Evolutionary conservation across 2,329 filamentous ascomycete species (phyloP).

Genomic region (Aspergillus intermedius): DNA sequence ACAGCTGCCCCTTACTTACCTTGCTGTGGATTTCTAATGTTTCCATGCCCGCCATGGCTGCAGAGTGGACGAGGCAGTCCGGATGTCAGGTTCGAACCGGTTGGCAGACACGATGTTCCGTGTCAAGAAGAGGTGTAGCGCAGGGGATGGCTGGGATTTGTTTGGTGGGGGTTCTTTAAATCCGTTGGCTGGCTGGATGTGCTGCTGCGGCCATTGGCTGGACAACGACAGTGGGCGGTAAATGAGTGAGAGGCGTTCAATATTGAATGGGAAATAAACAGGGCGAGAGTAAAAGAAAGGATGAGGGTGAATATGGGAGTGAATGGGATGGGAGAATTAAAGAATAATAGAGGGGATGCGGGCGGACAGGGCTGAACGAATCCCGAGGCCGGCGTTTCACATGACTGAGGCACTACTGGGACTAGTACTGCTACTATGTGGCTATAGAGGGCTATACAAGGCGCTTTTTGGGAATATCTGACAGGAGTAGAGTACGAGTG

Average conservation of each 20-base stretch:
- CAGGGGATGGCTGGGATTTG: no score
- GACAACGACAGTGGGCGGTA: no score
- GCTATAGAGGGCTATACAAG: no score
- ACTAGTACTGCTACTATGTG: no score
- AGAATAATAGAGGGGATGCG: neutral
- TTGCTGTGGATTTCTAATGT: conserved; percentile 96
- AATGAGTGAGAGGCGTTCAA: no score
- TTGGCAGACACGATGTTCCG: no score
- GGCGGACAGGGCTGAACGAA: conserved; percentile 6
- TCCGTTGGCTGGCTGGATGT: no score
- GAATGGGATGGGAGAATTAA: conserved; percentile 1
- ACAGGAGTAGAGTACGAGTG: no score
- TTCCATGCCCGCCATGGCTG: conserved; percentile 83
- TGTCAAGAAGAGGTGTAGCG: neutral
- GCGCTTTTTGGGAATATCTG: no score
- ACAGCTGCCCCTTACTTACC: conserved; percentile 62
- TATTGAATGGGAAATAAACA: conserved; percentile 4
- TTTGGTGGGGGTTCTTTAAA: no score
- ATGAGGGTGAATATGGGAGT: conserved; percentile 2
- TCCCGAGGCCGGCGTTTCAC: conserved; percentile 18
- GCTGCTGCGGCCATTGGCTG: no score
- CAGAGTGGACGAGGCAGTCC: conserved; percentile 2
- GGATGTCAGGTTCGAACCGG: no score
- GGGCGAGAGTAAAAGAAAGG: conserved; percentile 1
- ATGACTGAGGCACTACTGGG: conserved; percentile 8